Base-by-base conservation (phyloP, 345 rosid species). In the Salix viminalis region DNA sequence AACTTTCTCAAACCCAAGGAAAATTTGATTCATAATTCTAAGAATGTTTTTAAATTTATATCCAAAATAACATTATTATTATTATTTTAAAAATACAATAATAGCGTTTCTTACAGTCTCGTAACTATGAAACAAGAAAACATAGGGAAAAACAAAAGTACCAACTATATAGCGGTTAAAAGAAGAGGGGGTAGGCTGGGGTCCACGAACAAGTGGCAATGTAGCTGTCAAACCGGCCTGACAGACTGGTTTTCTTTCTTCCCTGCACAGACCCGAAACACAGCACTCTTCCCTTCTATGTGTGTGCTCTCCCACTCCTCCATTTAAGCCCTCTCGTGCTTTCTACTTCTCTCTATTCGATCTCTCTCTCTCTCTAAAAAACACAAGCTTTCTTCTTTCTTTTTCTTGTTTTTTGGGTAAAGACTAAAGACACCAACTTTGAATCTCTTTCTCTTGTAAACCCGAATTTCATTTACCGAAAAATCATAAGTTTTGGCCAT, bases 141-240 rank as follows among this genome's bases (percentile, higher is more conserved):
- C 30, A 28, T n/a, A 34, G 28, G 23, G 1, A 14, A 16, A 36
- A 41, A 3, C 2, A 19, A 23, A 7, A 0, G 21, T 2, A 15
- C 44, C 24, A 13, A 41, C 11, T 36, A 68, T 10, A 71, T 7
- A 10, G 69, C 61, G 72, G 72, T 42, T 75, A 7, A 52, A 4
- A 24, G 23, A 42, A 72, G 44, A 71, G 32, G 61, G 41, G 7
- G 7, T 7, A 21, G 9, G 4, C 13, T 11, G 14, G 26, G 41
- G 19, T 24, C 80, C 80, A 69, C 67, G 2, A 62, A 65, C 77
- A 26, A 79, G 85, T 75, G 82, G 75, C 74, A 10, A 65, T 28
- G 36, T 52, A 82, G 85, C 85, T 82, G 82, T 82, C 85, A 64
- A 75, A 75, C 85, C 71, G 73, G 60, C 30, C 75, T 46, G 77